Percentiles rank a stretch among this genome's conserved stretches.
These are phyloP conservation scores for Gentiana dahurica DNA, from an alignment of 257 asterid genomes.

Conservation along the genomic window DNA sequence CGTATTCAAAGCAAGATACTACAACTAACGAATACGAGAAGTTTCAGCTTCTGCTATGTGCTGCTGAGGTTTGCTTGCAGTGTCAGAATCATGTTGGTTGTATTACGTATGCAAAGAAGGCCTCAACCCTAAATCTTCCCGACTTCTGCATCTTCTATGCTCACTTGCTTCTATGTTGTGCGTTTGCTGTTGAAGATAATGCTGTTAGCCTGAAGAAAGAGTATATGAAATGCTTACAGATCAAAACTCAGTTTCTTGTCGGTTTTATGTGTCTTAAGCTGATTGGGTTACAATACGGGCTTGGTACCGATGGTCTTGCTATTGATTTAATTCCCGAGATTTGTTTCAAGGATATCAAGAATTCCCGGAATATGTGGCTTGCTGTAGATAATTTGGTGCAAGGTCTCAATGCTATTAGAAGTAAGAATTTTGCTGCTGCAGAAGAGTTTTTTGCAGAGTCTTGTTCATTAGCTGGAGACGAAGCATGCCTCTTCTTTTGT, in stretches of 20 bases:
- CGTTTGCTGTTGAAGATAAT: constrained; percentile 57
- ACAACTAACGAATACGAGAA: constrained; percentile 31
- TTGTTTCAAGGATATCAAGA: constrained; percentile 54
- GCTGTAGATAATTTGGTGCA: constrained; percentile 61
- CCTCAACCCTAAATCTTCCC: constrained; percentile 45
- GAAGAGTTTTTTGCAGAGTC: constrained; percentile 68
- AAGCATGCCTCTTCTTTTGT: constrained; percentile 61
- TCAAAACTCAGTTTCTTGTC: constrained; percentile 53
- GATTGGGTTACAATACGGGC: constrained; percentile 51
- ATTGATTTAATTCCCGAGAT: constrained; percentile 47
- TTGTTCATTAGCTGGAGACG: constrained; percentile 48
- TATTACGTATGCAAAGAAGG: constrained; percentile 44
- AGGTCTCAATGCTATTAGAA: constrained; percentile 63
- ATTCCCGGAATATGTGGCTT: constrained; percentile 60
- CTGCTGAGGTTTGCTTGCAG: constrained; percentile 80
- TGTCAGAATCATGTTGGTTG: constrained; percentile 49
- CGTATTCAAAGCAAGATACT: constrained; percentile 18
- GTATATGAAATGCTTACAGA: constrained; percentile 65
- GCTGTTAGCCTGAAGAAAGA: constrained; percentile 32
- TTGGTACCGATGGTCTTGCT: constrained; percentile 36
- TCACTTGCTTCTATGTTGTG: constrained; percentile 83
- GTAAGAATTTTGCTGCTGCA: constrained; percentile 53
- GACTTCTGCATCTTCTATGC: constrained; percentile 56
- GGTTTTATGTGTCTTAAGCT: constrained; percentile 86
- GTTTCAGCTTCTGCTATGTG: constrained; percentile 77